Evolutionary conservation across 208 protist species (phyloP), one percentile per base, ranked within the genome.

Genomic region (Leptomonas pyrrhocoris): DNA sequence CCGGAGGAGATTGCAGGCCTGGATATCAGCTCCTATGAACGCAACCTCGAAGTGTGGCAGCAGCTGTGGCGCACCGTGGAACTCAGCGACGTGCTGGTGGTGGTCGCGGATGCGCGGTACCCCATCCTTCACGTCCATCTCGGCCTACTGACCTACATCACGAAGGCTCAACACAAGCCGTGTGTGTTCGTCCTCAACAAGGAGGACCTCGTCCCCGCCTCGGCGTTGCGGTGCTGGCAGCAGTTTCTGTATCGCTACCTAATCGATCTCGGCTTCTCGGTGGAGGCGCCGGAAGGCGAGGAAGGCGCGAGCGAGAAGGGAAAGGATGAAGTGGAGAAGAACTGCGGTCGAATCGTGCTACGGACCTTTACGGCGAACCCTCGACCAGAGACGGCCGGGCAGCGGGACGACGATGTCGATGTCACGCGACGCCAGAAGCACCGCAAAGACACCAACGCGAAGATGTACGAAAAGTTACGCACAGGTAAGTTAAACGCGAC

Each of bases 51-150:
- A 11, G 97, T 99, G n/a, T 99, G 98, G 97, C 86, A 98, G 28
- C 98, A 99, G 85, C 85, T 99, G 0, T 99, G 98, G 98, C 88
- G 98, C 36, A 97, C 97, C 0, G 85, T 98, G 12, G 98, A 99
- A 74, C 62, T 85, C 42, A 97, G 94, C 21, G 97, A 99, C 75
- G 85, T 99, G 7, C 79, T 99, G 19, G 58, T 98, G 0, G 34
- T 99, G 23, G 86, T 99, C 2, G 82, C 88, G 2, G 98, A 99
- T 72, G 88, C 92, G 11, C 95, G 98, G 27, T 96, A 98, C 66
- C 97, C 98, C 1, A 77, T 98, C 13, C 79, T 99, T 21, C 98
- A 99, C 78, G 79, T 98, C 27, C 95, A 97, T 21, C 84, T 94
- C 9, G 89, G 90, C 1, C 83, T 99, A 1, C 88, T 98, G 36